These are phyloP conservation scores for Backusella australiensis DNA, from an alignment of 192 early-diverging fungal species.

Conservation along the genomic window DNA sequence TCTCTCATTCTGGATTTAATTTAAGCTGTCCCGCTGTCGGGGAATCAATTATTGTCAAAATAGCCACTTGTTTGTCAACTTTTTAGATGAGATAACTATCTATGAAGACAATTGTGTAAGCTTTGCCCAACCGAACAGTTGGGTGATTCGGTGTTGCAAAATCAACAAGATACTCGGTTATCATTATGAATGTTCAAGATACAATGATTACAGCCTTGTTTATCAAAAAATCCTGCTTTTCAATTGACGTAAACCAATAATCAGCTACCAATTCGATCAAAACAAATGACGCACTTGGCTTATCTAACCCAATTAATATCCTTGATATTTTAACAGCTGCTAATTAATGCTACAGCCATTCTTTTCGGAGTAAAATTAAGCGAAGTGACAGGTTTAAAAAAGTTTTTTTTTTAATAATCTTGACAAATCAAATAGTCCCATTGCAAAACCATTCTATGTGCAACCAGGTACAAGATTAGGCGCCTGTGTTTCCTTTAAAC, in stretches of 20 bases:
- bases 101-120: not conserved
- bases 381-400: not conserved
- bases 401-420: not conserved
- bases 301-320: not conserved
- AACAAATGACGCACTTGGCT: constrained; percentile 3
- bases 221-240: not conserved
- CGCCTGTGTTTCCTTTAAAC: not conserved
- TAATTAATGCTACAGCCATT: not conserved
- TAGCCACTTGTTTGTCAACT: not conserved
- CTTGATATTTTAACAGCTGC: not conserved
- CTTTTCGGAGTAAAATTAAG: not conserved
- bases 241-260: not conserved
- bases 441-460: not conserved
- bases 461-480: not conserved
- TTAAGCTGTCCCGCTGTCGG: not conserved
- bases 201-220: not conserved
- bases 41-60: not conserved
- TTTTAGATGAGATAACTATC: not conserved
- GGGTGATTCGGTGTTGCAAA: not conserved
- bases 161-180: not conserved
- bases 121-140: not conserved
- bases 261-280: not conserved
- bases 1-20: not conserved
- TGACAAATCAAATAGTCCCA: not conserved
- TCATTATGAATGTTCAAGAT: not conserved